A percentile compares a stretch with the other conserved stretches of the same genome.
These are phyloP conservation scores for Cercophora samala DNA, from an alignment of 495 filamentous ascomycete genomes.

Conservation along the genomic window DNA sequence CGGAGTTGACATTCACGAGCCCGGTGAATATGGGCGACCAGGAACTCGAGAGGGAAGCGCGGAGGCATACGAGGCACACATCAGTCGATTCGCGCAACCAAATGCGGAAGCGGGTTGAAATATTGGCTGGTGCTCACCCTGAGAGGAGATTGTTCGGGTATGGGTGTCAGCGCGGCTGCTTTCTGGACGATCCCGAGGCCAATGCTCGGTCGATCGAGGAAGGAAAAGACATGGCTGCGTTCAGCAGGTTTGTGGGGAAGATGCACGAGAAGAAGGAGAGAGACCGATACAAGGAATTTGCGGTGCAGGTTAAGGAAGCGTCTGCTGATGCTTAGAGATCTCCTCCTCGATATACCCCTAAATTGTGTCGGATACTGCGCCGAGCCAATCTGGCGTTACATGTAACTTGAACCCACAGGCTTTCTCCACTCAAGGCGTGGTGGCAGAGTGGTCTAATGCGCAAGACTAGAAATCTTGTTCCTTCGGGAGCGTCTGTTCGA, in stretches of 20 bases:
- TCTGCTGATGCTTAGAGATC: too few species aligned
- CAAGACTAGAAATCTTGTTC: conserved; percentile 30
- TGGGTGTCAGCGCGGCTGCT: neutral
- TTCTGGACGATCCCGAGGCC: neutral
- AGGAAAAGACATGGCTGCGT: conserved; percentile 1
- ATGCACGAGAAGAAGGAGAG: neutral
- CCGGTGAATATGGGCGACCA: neutral
- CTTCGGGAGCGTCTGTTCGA: conserved; percentile 27
- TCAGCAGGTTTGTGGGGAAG: neutral
- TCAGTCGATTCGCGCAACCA: neutral
- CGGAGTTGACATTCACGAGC: neutral
- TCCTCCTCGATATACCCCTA: too few species aligned
- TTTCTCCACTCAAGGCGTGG: conserved; percentile 8
- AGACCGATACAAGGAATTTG: neutral
- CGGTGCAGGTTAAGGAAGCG: neutral
- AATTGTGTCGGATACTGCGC: too few species aligned
- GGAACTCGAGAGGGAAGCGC: neutral
- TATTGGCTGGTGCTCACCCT: neutral
- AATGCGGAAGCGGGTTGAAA: neutral
- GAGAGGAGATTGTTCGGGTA: conserved; percentile 8
- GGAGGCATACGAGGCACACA: neutral
- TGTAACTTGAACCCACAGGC: too few species aligned
- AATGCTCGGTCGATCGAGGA: neutral
- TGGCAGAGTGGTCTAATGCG: conserved; percentile 26
- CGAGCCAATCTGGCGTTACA: too few species aligned